Evolutionary conservation across 2,329 filamentous ascomycete genomes (phyloP).

Genomic region (Zymoseptoria ardabiliae): DNA sequence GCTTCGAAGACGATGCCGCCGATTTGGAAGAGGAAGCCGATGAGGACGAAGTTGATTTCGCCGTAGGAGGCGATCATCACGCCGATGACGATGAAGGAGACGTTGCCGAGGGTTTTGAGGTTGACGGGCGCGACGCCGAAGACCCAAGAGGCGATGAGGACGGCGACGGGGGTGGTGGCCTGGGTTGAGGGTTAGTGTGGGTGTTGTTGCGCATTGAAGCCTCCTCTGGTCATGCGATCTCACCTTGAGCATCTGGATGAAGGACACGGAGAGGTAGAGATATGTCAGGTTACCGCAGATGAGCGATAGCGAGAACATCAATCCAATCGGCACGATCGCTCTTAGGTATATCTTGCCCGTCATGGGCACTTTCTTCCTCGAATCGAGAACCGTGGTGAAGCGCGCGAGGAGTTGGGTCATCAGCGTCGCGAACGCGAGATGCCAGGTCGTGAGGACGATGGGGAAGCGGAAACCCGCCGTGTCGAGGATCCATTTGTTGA

Average conservation of each 20-base stretch:
- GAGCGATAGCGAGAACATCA: slow-evolving; percentile 92
- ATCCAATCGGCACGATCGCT: slow-evolving; percentile 86
- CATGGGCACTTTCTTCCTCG: slow-evolving; percentile 95
- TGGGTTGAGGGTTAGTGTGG: slow-evolving; percentile 29
- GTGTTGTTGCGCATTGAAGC: neutral
- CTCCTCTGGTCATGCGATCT: neutral
- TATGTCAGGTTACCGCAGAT: slow-evolving; percentile 97
- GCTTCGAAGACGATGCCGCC: slow-evolving; percentile 76
- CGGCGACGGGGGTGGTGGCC: slow-evolving; percentile 91
- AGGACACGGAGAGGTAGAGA: slow-evolving; percentile 88
- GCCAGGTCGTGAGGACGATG: slow-evolving; percentile 90
- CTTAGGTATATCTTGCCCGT: slow-evolving; percentile 86
- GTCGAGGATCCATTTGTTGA: slow-evolving; percentile 98
- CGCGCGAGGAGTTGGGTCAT: slow-evolving; percentile 92
- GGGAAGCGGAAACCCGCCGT: slow-evolving; percentile 67
- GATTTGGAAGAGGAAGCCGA: slow-evolving; percentile 72
- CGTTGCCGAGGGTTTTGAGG: slow-evolving; percentile 81
- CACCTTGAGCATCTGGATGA: slow-evolving; percentile 99
- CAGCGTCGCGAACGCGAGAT: slow-evolving; percentile 83
- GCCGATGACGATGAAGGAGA: slow-evolving; percentile 89
- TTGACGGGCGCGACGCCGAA: slow-evolving; percentile 80
- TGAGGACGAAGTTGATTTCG: slow-evolving; percentile 85
- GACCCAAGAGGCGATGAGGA: slow-evolving; percentile 81
- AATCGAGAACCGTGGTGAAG: slow-evolving; percentile 83
- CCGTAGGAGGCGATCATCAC: slow-evolving; percentile 91